Evolutionary conservation across 345 rosid genomes (phyloP), one percentile per base, ranked within the genome.

Genomic region (Reutealis trisperma): DNA sequence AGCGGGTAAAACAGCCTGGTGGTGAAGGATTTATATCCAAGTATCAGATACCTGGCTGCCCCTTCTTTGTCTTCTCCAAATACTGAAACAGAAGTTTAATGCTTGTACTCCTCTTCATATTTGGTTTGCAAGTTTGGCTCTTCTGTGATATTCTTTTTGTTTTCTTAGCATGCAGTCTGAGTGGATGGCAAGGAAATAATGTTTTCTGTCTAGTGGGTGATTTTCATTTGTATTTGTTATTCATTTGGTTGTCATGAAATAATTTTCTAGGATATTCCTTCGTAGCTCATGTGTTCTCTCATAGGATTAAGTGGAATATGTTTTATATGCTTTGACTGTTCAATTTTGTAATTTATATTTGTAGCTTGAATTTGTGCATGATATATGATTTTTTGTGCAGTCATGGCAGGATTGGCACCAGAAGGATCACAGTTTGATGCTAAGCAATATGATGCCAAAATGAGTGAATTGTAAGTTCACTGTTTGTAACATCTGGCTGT

Each of bases 381-480:
- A 54, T 25, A 2, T 12, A 14, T 24, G 30, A 12, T 37, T 25
- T 64, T 54, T 66, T 24, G 22, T 86, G 22, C 86, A 93, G 94
- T 77, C 84, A 92, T 92, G 97, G 97, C 94, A 74, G 89, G 90
- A 41, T 16, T 80, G 70, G 92, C 94, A 82, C 80, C 90, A 5
- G 94, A 94, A 83, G 92, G 94, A 76, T 85, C 93, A 0, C 96
- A 91, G 49, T 93, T 86, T 54, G 95, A 94, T 84, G 85, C 91
- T 72, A 88, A 86, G 67, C 91, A 89, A 67, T 94, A 67, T 83
- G 97, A 93, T 41, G 57, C 89, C 2, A 94, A 83, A 79, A 93
- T 94, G 94, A 91, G 19, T 81, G 98, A 91, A 4, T 14, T 94
- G 98, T 91, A 83, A 83, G 95, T 81, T 77, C 82, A 59, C 78